Conservation (phyloP, 768 basidiomycete species). For the Termitomyces eurrhizus region DNA sequence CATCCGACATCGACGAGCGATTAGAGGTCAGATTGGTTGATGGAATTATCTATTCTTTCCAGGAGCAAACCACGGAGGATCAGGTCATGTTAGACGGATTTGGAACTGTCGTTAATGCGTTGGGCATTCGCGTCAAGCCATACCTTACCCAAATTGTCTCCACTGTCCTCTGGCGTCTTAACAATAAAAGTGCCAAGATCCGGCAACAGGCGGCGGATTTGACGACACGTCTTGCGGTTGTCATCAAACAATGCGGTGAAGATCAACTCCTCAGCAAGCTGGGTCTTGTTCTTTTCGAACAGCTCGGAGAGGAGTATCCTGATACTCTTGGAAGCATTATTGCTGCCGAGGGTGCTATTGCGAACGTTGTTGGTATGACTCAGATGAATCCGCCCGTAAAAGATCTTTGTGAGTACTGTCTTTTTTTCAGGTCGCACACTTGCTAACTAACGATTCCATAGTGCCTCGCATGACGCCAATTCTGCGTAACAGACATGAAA, state of each 20-base stretch:
- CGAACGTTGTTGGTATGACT: constrained; percentile 99
- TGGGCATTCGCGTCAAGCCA: constrained; percentile 95
- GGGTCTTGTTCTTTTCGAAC: constrained; percentile 95
- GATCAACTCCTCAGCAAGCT: constrained; percentile 94
- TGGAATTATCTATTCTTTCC: constrained; percentile 99
- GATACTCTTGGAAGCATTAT: constrained; percentile 99
- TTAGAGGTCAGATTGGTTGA: constrained; percentile 93
- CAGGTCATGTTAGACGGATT: constrained; percentile 99
- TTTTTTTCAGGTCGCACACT: neutral
- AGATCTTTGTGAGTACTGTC: constrained; percentile 78
- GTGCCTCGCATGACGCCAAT: constrained; percentile 99
- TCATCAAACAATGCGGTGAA: constrained; percentile 99
- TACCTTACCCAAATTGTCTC: constrained; percentile 99
- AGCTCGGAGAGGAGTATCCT: constrained; percentile 98
- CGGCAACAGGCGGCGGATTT: constrained; percentile 99
- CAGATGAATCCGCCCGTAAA: constrained; percentile 99
- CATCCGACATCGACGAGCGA: constrained; percentile 96
- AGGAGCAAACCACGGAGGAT: constrained; percentile 98
- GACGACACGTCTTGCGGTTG: constrained; percentile 91
- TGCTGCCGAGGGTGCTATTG: constrained; percentile 97
- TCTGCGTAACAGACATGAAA: constrained; percentile 96
- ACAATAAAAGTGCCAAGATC: constrained; percentile 99
- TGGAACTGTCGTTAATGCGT: constrained; percentile 94
- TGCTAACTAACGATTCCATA: constrained; percentile 27
- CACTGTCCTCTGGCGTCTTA: constrained; percentile 97